A percentile compares a stretch with the other conserved stretches of the same genome.
Conservation (phyloP, 2,329 filamentous ascomycete species). For the Claviceps capensis region DNA sequence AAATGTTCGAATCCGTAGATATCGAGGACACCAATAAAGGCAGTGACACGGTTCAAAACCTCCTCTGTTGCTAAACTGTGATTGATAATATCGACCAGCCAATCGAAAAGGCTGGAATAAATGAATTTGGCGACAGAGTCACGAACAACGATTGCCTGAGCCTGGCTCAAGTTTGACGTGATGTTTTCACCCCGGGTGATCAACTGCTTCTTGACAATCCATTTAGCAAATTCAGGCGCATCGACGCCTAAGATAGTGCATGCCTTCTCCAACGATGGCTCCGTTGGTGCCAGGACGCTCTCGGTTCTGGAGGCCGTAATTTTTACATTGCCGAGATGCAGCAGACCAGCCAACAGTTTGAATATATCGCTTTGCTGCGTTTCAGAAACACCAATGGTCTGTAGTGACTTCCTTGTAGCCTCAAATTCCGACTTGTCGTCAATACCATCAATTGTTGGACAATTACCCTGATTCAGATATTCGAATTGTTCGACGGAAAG, state of each 20-base stretch:
- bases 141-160: slow-evolving; percentile 85
- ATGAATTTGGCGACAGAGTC: slow-evolving; percentile 98
- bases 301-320: slow-evolving; percentile 84
- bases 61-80: slow-evolving; percentile 77
- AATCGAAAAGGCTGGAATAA: slow-evolving; percentile 96
- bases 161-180: slow-evolving; percentile 83
- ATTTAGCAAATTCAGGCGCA: slow-evolving; percentile 76
- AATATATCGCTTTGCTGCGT: slow-evolving; percentile 75
- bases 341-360: slow-evolving; percentile 72
- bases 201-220: slow-evolving; percentile 98
- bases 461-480: slow-evolving; percentile 90
- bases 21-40: slow-evolving; percentile 96
- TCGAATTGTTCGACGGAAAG: slow-evolving; percentile 81
- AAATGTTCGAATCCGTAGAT: slow-evolving; percentile 99
- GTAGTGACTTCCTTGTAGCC: slow-evolving; percentile 73
- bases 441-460: slow-evolving; percentile 82
- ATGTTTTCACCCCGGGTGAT: slow-evolving; percentile 96
- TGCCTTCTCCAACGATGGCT: slow-evolving; percentile 71
- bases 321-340: slow-evolving; percentile 94
- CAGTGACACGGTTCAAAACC: slow-evolving; percentile 65
- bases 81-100: slow-evolving; percentile 97
- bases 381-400: slow-evolving; percentile 70
- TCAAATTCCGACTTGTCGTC: slow-evolving; percentile 92
- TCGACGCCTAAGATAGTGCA: slow-evolving; percentile 81
- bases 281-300: slow-evolving; percentile 65